Evolutionary conservation across 805 yeast genomes (phyloP).

Genomic region (Zygosaccharomyces gambellarensis): DNA sequence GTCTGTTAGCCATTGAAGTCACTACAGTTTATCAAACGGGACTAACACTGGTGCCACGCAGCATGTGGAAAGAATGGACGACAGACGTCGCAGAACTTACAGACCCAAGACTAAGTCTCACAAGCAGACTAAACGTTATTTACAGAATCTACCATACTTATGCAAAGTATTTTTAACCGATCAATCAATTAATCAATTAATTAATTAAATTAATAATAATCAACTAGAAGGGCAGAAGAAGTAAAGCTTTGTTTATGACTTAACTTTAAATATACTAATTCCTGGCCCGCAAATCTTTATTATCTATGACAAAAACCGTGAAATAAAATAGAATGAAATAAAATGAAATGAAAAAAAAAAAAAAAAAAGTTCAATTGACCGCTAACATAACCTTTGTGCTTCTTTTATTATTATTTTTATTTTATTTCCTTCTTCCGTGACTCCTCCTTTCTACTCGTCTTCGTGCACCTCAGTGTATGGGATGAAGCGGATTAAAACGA

Average conservation of each 20-base stretch:
- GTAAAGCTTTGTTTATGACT: too few species aligned
- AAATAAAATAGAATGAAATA: too few species aligned
- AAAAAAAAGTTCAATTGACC: not conserved
- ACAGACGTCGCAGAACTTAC: constrained; percentile 60
- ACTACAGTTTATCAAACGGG: constrained; percentile 52
- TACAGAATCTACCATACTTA: constrained; percentile 61
- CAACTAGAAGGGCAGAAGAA: too few species aligned
- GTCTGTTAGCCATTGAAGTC: constrained; percentile 63
- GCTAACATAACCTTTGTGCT: not conserved
- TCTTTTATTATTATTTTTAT: too few species aligned
- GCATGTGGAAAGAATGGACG: constrained; percentile 49
- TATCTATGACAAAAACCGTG: too few species aligned
- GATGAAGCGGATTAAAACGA: too few species aligned
- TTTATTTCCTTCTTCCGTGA: too few species aligned
- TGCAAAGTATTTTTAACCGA: constrained; percentile 31
- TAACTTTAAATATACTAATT: too few species aligned
- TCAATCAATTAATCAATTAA: not conserved
- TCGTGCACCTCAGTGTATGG: too few species aligned
- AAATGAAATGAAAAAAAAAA: not conserved
- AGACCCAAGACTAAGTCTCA: constrained; percentile 36
- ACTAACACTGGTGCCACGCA: constrained; percentile 44
- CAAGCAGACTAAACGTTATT: constrained; percentile 44
- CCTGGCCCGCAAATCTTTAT: too few species aligned
- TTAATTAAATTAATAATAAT: not conserved
- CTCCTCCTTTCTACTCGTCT: too few species aligned